Percentiles rank a stretch among this genome's conserved stretches.
Conservation (phyloP, 2,329 filamentous ascomycete genomes). For the Xylariaceae sp. region DNA sequence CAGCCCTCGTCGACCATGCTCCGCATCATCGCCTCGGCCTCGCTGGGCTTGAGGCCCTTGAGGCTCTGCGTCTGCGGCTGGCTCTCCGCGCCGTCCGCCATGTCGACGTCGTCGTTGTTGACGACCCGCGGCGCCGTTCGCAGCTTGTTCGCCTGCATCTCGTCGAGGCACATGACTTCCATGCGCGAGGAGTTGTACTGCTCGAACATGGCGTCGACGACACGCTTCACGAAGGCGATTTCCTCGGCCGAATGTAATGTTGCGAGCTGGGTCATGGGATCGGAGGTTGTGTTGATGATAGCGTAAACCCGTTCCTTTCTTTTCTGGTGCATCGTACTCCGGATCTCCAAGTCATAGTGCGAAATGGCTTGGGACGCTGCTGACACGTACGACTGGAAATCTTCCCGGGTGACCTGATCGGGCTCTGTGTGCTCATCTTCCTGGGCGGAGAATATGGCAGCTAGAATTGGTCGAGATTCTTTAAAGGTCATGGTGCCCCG, state of each 20-base stretch:
- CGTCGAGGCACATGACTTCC: slow-evolving; percentile 81
- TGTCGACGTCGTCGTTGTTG: slow-evolving; percentile 30
- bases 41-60: slow-evolving; percentile 70
- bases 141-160: slow-evolving; percentile 77
- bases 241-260: slow-evolving; percentile 81
- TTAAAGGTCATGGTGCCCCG: slow-evolving; percentile 75
- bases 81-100: slow-evolving; percentile 38
- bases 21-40: slow-evolving; percentile 74
- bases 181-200: slow-evolving; percentile 77
- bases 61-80: slow-evolving; percentile 38
- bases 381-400: slow-evolving; percentile 70
- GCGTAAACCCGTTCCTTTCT: slow-evolving; percentile 72
- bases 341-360: slow-evolving; percentile 85
- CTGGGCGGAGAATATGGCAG: slow-evolving; percentile 70
- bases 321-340: slow-evolving; percentile 70
- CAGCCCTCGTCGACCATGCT: slow-evolving; percentile 78
- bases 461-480: slow-evolving; percentile 74
- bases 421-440: slow-evolving; percentile 41
- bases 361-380: slow-evolving; percentile 73
- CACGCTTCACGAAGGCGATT: slow-evolving; percentile 83
- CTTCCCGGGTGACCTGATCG: slow-evolving; percentile 67
- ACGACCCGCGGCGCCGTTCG: slow-evolving; percentile 51
- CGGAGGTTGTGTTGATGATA: slow-evolving; percentile 85
- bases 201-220: slow-evolving; percentile 92
- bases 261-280: slow-evolving; percentile 82